Conservation (phyloP, 805 yeast genomes). For the Ogataea philodendri region DNA sequence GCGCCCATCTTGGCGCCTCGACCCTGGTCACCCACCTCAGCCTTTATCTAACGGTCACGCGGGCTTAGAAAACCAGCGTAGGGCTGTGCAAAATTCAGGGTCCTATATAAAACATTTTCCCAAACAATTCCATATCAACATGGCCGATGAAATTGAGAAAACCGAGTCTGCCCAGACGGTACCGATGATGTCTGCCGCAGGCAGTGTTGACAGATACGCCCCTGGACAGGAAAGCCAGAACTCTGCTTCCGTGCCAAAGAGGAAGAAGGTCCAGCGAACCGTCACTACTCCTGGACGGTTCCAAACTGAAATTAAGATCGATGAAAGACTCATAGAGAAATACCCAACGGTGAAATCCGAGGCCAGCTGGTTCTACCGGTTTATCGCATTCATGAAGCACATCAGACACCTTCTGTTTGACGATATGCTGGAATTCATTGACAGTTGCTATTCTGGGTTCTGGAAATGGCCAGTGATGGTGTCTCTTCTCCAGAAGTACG, state of each 20-base stretch:
- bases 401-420: conserved; percentile 14
- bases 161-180: conserved; percentile 5
- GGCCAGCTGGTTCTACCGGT: conserved; percentile 16
- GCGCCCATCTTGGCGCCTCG: too few relatives aligned
- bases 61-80: not conserved
- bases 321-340: conserved; percentile 12
- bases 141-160: not conserved
- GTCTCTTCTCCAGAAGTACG: conserved; percentile 12
- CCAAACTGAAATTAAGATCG: conserved; percentile 16
- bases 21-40: too few relatives aligned
- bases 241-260: conserved; percentile 1
- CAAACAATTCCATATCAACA: conserved; percentile 1
- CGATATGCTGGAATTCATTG: conserved; percentile 13
- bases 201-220: too few relatives aligned
- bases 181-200: not conserved
- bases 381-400: conserved; percentile 13
- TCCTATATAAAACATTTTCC: conserved; percentile 4
- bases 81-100: conserved; percentile 13
- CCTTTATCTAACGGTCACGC: too few relatives aligned
- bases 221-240: not conserved
- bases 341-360: conserved; percentile 17
- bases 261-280: conserved; percentile 9
- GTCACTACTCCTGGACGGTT: conserved; percentile 19
- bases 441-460: conserved; percentile 13
- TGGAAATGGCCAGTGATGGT: conserved; percentile 14